These are phyloP conservation scores for Lojkania enalia DNA, from an alignment of 2,329 filamentous ascomycete genomes.

Conservation along the genomic window DNA sequence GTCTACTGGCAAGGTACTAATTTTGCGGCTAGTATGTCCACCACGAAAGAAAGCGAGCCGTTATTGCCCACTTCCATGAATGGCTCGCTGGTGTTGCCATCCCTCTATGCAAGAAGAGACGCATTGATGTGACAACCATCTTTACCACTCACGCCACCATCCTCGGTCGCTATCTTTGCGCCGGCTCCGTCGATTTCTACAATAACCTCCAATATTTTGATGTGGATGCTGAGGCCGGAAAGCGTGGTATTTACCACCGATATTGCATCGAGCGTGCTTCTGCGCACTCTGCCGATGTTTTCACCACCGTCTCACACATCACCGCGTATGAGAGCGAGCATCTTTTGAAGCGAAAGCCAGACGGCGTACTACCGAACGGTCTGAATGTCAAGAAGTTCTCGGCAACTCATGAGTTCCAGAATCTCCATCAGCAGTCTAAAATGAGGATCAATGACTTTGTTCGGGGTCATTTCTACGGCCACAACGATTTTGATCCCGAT, in stretches of 20 bases:
- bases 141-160: slow-evolving; percentile 98
- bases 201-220: slow-evolving; percentile 98
- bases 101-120: slow-evolving; percentile 87
- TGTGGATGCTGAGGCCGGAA: slow-evolving; percentile 93
- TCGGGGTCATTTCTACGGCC: slow-evolving; percentile 95
- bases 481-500: slow-evolving; percentile 95
- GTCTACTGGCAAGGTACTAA: too few relatives aligned
- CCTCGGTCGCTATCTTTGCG: slow-evolving; percentile 92
- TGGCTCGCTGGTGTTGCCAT: slow-evolving; percentile 95
- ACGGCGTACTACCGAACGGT: slow-evolving; percentile 93
- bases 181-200: slow-evolving; percentile 97
- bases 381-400: slow-evolving; percentile 99
- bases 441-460: slow-evolving; percentile 99
- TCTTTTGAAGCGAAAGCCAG: slow-evolving; percentile 93
- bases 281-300: slow-evolving; percentile 90
- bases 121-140: slow-evolving; percentile 96
- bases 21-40: slow-evolving; percentile 76
- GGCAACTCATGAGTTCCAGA: slow-evolving; percentile 98
- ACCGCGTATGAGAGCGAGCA: slow-evolving; percentile 98
- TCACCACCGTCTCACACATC: slow-evolving; percentile 98
- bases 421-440: slow-evolving; percentile 93
- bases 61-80: slow-evolving; percentile 98
- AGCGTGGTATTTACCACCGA: slow-evolving; percentile 96
- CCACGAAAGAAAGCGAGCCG: slow-evolving; percentile 87
- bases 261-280: slow-evolving; percentile 97